Evolutionary conservation across 148 eudicot species (phyloP).

Genomic region (Gaultheria prostrata): DNA sequence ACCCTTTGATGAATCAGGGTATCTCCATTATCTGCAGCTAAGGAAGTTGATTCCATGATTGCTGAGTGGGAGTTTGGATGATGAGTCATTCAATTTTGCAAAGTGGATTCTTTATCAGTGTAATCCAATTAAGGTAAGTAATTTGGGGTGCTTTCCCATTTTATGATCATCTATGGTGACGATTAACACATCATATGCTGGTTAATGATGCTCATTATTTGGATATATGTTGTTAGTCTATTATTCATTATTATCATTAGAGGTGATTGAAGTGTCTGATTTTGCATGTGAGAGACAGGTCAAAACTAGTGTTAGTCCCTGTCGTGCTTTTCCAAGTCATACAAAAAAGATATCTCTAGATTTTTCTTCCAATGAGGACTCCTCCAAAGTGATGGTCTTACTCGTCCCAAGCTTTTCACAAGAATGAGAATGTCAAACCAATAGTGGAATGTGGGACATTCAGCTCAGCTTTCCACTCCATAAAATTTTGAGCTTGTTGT

Average conservation of each 20-base stretch:
- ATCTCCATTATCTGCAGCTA: not conserved
- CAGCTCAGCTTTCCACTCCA: not conserved
- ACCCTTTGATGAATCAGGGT: conserved; percentile 7
- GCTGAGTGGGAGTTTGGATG: not conserved
- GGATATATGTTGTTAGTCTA: not conserved
- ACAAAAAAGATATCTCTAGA: not conserved
- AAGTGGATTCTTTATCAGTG: not conserved
- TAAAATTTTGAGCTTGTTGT: not conserved
- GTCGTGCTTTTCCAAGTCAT: conserved; percentile 14
- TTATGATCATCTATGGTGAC: conserved; percentile 5
- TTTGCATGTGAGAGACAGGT: not conserved
- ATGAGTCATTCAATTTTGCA: not conserved
- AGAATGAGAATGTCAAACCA: conserved; percentile 3
- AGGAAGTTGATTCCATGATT: conserved; percentile 12
- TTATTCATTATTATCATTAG: conserved; percentile 6
- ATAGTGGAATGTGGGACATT: not conserved
- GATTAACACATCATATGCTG: conserved; percentile 13
- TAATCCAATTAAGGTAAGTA: not conserved
- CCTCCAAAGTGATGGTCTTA: not conserved
- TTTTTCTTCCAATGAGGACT: not conserved
- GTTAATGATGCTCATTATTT: not conserved
- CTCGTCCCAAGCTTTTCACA: not conserved
- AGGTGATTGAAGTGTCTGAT: not conserved
- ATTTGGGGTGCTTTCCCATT: not conserved
- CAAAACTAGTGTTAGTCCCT: conserved; percentile 3